Evolutionary conservation across 129 eudicot species (phyloP), one percentile per base, ranked within the genome.

Genomic region (Centella asiatica): DNA sequence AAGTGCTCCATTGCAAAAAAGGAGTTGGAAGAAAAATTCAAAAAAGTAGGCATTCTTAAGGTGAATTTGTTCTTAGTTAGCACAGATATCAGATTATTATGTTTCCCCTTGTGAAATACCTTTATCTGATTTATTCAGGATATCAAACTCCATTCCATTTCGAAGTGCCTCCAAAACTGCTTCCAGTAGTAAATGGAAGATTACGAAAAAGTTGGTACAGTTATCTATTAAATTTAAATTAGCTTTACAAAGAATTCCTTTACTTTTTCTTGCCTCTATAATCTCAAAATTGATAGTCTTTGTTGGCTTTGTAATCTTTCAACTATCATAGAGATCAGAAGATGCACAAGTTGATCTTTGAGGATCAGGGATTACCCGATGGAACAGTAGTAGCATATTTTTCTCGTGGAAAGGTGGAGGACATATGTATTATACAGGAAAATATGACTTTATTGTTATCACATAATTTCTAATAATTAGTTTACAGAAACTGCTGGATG

Each of bases 311-410:
- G 10, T 76, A 42, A 36, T n/a, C 26, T 74, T 45, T 60, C 66
- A 28, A 27, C 47, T 26, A 70, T 45, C 66, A 52, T 71, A 92
- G 99, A 70, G 95, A 92, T 80, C 96, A 75, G 70, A 72, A 66
- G 65, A 60, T 87, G 88, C 99, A 92, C 78, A 76, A 76, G 78
- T 60, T 81, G 54, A 95, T 92, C 60, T 92, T 87, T 69, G 88
- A 92, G 83, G 70, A 82, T 19, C 86, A 79, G 55, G 96, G 89
- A 44, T 74, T 92, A 65, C 99, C 99, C 42, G 87, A 92, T 64
- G 99, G 99, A 64, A 80, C 99, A 36, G 96, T 84, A 74, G 75
- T 92, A 34, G 80, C 86, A 46, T 92, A 92, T 56, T 84, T 77
- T 74, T 71, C 80, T 82, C 75, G 72, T 54, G 99, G 99, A 73